Evolutionary conservation across 225 moss, liverwort and hornwort genomes (phyloP), one percentile per base, ranked within the genome.

Genomic region (Sphagnum tenellum): DNA sequence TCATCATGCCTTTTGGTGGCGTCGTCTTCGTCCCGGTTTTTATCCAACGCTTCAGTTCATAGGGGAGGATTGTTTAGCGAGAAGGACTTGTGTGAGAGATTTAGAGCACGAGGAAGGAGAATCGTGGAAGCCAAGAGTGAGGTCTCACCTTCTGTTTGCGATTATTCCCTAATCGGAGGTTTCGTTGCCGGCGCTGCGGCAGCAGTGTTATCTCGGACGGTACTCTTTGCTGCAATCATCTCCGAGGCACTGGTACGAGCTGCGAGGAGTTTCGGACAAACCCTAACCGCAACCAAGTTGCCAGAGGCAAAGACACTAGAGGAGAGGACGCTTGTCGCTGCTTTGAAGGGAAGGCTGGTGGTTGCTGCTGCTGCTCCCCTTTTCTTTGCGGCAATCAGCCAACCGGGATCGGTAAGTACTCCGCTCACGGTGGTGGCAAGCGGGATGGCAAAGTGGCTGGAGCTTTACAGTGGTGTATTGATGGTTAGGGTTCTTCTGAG

Each of bases 391-490:
- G 81, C 89, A 4, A 78, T 94, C 53, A 87, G 83, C 59, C 91
- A 91, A 72, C 82, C 95, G 12, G 82, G 80, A 3, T 75, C 87
- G 9, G 92, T 96, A 64, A 92, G 85, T 66, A 96, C 96, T 13
- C 96, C 96, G 47, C 88, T 96, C 44, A 96, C 96, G 13, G 96
- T 96, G 3, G 92, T 96, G 3, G 96, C 96, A 13, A 92, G 92
- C 60, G 96, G 96, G 11, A 96, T 96, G 96, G 96, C 96, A 64
- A 96, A 96, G 74, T 96, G 96, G 96, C 78, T 96, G 47, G 96
- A 96, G 70, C 90, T 96, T 57, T 96, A 96, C 83, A 96, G 96
- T 57, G 96, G 96, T 9, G 96, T 96, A 29, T 74, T 96, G 60
- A 96, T 96, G 96, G 89, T 96, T 56, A 86, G 96, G 53, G 96